Evolutionary conservation across 2,329 filamentous ascomycete genomes (phyloP), one percentile per base, ranked within the genome.

Genomic region (Penicillium sp.): DNA sequence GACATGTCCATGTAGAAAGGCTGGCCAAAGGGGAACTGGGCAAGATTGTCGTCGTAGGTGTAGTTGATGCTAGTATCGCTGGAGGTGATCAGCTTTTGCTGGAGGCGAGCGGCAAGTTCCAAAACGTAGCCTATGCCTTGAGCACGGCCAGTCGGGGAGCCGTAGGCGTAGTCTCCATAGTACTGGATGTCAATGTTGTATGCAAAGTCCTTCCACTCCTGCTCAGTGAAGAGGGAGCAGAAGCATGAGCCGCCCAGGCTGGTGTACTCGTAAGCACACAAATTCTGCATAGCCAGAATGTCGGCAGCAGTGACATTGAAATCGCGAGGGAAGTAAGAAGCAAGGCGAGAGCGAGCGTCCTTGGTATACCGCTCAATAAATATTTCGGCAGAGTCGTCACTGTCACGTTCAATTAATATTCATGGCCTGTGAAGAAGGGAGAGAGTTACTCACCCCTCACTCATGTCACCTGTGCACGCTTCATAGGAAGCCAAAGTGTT

Each of bases 191-290:
- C 83, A 13, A 84, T 68, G 4, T 78, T 79, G 58, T 80, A 79
- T 54, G 82, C 82, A 64, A 82, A 85, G 23, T 80, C 81, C n/a
- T 74, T 69, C 83, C 82, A 85, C 65, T 85, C 83, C 50, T 81
- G 77, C 44, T 77, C 73, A 1, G 82, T 84, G 71, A 85, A 85
- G 27, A 84, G 75, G 19, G 67, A 62, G 70, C 83, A 85, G 69
- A 85, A 85, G 31, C 80, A 75, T 5, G 79, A 83, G 55, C 68
- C 69, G 16, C 80, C 80, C 13, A 84, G 75, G 59, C 78, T 82
- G 37, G 72, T 78, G 49, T 72, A 73, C 66, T 85, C 83, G 63
- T 85, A 85, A 2, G 81, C 80, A 61, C 83, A 86, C 50, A 83
- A 74, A 60, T 77, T 83, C 65, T 79, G 77, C 77, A 81, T 79